A percentile compares a stretch with the other conserved stretches of the same genome.
These are phyloP conservation scores for Haplosporangium sp. DNA, from an alignment of 371 early-diverging fungal species.

Conservation along the genomic window DNA sequence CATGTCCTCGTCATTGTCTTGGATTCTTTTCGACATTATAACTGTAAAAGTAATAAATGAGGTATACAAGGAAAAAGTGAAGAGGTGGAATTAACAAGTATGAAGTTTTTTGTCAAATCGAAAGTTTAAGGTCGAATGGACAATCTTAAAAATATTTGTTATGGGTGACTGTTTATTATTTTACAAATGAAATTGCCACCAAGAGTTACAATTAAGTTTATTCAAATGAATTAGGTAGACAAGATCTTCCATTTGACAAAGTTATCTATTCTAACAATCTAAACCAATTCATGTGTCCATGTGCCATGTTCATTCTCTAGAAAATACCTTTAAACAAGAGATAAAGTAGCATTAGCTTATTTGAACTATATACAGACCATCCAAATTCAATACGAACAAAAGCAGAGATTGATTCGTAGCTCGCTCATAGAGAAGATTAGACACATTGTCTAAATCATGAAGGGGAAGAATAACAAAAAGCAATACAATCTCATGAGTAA, in stretches of 20 bases:
- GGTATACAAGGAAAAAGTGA: slow-evolving; percentile 3
- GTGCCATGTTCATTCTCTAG: too few relatives aligned
- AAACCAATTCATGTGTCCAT: too few relatives aligned
- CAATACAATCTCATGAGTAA: not conserved
- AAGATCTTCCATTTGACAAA: too few relatives aligned
- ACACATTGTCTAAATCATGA: slow-evolving; percentile 27
- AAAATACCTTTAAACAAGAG: too few relatives aligned
- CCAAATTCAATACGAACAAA: too few relatives aligned
- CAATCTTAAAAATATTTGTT: not conserved
- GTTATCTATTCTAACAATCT: too few relatives aligned
- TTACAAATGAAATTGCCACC: too few relatives aligned
- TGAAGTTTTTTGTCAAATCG: not conserved
- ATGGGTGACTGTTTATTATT: too few relatives aligned
- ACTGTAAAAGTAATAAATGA: slow-evolving; percentile 17
- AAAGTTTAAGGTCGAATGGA: not conserved
- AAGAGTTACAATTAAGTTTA: too few relatives aligned
- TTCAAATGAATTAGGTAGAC: too few relatives aligned
- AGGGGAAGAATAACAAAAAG: not conserved
- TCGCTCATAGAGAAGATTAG: slow-evolving; percentile 56
- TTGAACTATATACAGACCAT: too few relatives aligned
- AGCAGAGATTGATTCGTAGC: not conserved
- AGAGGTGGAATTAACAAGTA: not conserved
- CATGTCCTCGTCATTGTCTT: slow-evolving; percentile 65
- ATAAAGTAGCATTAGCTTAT: too few relatives aligned
- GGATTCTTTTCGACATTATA: slow-evolving; percentile 69